Evolutionary conservation across 2,329 filamentous ascomycete genomes (phyloP).

Genomic region (Colletotrichum costaricense): DNA sequence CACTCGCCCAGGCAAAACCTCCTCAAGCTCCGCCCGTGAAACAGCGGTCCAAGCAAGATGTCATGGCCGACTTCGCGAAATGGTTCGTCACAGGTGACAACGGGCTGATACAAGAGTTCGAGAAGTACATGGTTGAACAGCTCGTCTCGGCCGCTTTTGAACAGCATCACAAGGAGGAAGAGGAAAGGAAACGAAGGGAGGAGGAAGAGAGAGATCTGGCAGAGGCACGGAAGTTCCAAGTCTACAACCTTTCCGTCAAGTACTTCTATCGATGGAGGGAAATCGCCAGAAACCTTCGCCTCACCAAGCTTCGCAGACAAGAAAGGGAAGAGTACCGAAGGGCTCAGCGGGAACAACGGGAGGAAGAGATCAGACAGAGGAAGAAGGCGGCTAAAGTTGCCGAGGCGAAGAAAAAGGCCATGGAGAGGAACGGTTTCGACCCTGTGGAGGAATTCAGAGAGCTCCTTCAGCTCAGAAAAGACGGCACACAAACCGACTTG

Average conservation of each 20-base stretch:
- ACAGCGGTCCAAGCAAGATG: conserved; percentile 45
- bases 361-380: conserved; percentile 45
- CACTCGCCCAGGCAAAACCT: neutral
- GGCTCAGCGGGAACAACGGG: conserved; percentile 50
- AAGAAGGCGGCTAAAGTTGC: conserved; percentile 44
- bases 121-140: conserved; percentile 56
- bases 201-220: conserved; percentile 60
- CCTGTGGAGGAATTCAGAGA: conserved; percentile 49
- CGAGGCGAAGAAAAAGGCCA: conserved; percentile 22
- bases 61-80: conserved; percentile 60
- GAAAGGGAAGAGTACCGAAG: conserved; percentile 62
- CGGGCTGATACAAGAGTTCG: conserved; percentile 64
- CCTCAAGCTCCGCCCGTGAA: neutral
- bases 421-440: conserved; percentile 39
- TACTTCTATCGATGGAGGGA: conserved; percentile 69
- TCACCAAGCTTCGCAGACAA: conserved; percentile 61
- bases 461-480: conserved; percentile 46
- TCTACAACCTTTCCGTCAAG: conserved; percentile 62
- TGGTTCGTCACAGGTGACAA: conserved; percentile 67
- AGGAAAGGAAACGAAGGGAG: conserved; percentile 55
- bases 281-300: conserved; percentile 58
- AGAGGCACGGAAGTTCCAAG: conserved; percentile 60
- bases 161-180: conserved; percentile 52
- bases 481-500: conserved; percentile 41
- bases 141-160: conserved; percentile 56